Percentiles rank a stretch among this genome's conserved stretches.
Conservation (phyloP, 2,329 filamentous ascomycete species). For the Didymella arachidicola region DNA sequence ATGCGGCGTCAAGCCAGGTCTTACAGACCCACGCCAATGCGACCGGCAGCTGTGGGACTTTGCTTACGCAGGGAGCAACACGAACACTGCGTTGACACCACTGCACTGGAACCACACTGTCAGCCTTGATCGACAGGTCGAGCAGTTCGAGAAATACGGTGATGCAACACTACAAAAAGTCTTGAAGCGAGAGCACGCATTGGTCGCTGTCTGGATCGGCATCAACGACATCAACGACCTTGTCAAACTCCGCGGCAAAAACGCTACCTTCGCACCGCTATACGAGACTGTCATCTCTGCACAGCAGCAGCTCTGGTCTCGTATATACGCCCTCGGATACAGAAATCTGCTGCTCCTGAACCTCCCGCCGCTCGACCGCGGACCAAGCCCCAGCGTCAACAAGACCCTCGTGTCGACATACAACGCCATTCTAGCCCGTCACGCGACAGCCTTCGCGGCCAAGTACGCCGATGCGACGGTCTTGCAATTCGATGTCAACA, state of each 20-base stretch:
- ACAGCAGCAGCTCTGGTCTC: constrained; percentile 54
- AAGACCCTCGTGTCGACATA: constrained; percentile 55
- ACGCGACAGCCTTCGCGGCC: constrained; percentile 47
- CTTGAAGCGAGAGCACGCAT: constrained; percentile 49
- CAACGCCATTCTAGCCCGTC: constrained; percentile 50
- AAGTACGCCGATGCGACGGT: constrained; percentile 47
- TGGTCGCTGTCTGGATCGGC: constrained; percentile 64
- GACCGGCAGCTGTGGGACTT: constrained; percentile 63
- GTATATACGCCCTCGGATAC: constrained; percentile 56
- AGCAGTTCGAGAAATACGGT: constrained; percentile 58
- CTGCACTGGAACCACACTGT: constrained; percentile 62
- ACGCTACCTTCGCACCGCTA: constrained; percentile 55
- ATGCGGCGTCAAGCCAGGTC: constrained; percentile 57
- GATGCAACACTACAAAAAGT: constrained; percentile 50
- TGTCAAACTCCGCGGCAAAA: constrained; percentile 47
- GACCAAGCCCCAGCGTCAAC: constrained; percentile 7
- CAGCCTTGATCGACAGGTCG: constrained; percentile 59
- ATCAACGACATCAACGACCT: constrained; percentile 65
- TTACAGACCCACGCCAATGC: constrained; percentile 56
- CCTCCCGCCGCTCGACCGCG: constrained; percentile 21
- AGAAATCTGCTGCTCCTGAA: constrained; percentile 52
- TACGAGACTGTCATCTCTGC: constrained; percentile 55
- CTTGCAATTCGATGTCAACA: constrained; percentile 57
- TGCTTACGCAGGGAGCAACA: constrained; percentile 63
- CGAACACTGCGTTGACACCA: constrained; percentile 52